Evolutionary conservation across 2,329 filamentous ascomycete species (phyloP).

Genomic region (Hypoxylon sp.): DNA sequence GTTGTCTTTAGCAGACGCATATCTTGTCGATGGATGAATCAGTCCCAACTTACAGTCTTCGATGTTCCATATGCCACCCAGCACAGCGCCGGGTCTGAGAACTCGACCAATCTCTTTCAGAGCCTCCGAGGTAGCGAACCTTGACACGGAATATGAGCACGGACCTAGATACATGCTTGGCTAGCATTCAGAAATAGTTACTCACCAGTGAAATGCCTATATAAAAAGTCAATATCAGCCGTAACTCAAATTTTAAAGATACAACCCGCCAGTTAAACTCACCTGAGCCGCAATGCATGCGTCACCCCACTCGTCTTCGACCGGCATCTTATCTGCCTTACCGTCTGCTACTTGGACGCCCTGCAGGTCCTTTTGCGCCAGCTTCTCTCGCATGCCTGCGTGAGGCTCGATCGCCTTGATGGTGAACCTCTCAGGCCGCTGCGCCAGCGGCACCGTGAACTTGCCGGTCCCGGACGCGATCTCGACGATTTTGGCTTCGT

Average conservation of each 20-base stretch:
- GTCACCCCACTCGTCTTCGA: conserved; percentile 67
- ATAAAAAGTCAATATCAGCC: conserved; percentile 18
- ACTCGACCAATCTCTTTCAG: conserved; percentile 73
- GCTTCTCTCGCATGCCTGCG: conserved; percentile 68
- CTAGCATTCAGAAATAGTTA: neutral
- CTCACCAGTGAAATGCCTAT: conserved; percentile 61
- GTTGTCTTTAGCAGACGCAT: conserved; percentile 21
- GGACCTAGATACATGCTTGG: neutral
- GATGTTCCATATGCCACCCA: conserved; percentile 78
- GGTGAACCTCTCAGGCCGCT: conserved; percentile 64
- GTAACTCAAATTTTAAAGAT: neutral
- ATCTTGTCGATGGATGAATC: neutral
- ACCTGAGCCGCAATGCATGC: conserved; percentile 74
- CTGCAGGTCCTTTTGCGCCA: conserved; percentile 64
- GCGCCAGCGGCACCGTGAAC: conserved; percentile 69
- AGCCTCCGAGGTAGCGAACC: conserved; percentile 72
- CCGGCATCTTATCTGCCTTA: conserved; percentile 63
- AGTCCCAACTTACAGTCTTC: conserved; percentile 67
- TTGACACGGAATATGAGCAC: conserved; percentile 40
- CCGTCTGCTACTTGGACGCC: conserved; percentile 65
- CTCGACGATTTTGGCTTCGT: conserved; percentile 64
- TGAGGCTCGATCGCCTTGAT: conserved; percentile 72
- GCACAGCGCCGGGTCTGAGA: conserved; percentile 64
- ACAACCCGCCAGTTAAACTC: conserved; percentile 12
- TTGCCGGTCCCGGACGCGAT: conserved; percentile 75